These are phyloP conservation scores for Zanthoxylum bungeanum DNA, from an alignment of 345 rosid species.

Conservation along the genomic window DNA sequence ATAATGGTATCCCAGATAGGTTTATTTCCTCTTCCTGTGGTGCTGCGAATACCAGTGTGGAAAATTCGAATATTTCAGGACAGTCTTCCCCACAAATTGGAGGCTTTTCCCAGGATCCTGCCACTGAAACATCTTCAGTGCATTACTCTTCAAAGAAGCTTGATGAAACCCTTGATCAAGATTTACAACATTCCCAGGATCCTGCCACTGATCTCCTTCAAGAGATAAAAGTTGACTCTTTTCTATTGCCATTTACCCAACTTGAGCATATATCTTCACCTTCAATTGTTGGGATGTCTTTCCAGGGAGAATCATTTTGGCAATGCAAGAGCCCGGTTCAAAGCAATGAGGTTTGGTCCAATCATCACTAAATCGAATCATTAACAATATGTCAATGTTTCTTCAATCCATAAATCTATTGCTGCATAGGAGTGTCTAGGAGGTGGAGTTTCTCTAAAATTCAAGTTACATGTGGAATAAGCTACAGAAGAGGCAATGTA, in stretches of 20 bases:
- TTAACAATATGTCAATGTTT: constrained; percentile 7
- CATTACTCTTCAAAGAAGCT: constrained; percentile 13
- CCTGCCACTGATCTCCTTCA: constrained; percentile 19
- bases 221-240: constrained; percentile 42
- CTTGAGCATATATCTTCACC: constrained; percentile 43
- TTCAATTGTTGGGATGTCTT: constrained; percentile 37
- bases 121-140: constrained; percentile 20
- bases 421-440: no score
- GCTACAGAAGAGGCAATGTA: not conserved
- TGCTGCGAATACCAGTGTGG: constrained; percentile 14
- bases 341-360: constrained; percentile 40
- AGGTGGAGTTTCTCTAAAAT: not conserved
- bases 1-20: constrained; percentile 12
- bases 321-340: constrained; percentile 57
- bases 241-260: constrained; percentile 42
- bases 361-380: constrained; percentile 4
- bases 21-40: constrained; percentile 21
- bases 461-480: not conserved
- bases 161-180: constrained; percentile 19
- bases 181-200: constrained; percentile 26
- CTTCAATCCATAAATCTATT: not conserved
- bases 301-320: constrained; percentile 60
- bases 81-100: constrained; percentile 14
- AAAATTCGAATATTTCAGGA: constrained; percentile 10
- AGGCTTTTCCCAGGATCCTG: constrained; percentile 23